Base-by-base conservation (phyloP, 2,329 filamentous ascomycete species). In the Orbilia quercus region DNA sequence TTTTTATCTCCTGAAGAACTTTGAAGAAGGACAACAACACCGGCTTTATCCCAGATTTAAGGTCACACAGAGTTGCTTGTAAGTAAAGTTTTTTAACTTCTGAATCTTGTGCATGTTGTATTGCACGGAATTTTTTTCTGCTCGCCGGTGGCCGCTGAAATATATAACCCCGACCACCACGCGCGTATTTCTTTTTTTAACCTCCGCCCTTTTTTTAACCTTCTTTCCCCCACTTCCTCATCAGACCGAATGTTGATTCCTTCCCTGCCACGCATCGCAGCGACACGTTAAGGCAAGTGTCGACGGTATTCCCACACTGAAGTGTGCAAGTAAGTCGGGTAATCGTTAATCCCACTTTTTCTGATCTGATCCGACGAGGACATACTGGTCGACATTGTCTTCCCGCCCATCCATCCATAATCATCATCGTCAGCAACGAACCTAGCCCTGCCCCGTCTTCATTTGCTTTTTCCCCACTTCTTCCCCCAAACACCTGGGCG, bases 101-200 rank as follows among this genome's bases (percentile, higher is more conserved):
- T 42, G 38, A 47, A 60, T 70, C 63, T 44, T 67, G 63, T 53
- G 63, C 63, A 54, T 60, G 38, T 23, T 47, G 31, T 53, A 53
- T 54, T 34, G 22, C 55, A 20, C 20, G 23, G n/a, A 14, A 4
- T 59, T 20, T 23, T 11, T 7, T 50, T 22, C 16, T 72, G 66
- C 58, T 63, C 58, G 67, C 53, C 57, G 55, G 67, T 51, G 66
- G 38, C 59, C 53, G 67, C 47, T 59, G 51, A 64, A n/a, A 53
- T 65, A 72, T 64, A 63, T 65, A 65, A 70, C 48, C 59, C 67
- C 59, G 67, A 72, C 67, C 60, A 45, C 67, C 67, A 65, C 67
- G 67, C 67, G 58, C 53, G 58, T 71, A 55, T 75, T 75, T 67
- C 67, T 70, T 75, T 75, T 77, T 75, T 69, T 67, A 31, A 36